A percentile compares a stretch with the other conserved stretches of the same genome.
Conservation (phyloP, 1,139 yeast species). For the Nakaseomyces delphensis region DNA sequence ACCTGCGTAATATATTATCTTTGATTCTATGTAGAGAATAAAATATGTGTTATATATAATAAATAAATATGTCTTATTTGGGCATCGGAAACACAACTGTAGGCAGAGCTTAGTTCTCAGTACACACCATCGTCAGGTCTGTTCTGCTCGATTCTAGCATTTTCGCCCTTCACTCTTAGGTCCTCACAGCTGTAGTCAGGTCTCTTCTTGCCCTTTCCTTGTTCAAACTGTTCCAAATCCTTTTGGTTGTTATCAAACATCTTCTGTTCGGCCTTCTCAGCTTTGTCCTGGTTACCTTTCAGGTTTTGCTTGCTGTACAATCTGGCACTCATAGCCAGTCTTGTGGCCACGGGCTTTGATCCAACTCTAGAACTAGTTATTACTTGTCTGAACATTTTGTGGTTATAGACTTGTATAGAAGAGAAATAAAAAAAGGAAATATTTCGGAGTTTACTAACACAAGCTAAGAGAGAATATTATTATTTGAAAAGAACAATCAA, state of each 20-base stretch:
- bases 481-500: neutral
- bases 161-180: slow-evolving; percentile 26
- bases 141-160: slow-evolving; percentile 29
- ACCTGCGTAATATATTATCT: no score
- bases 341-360: neutral
- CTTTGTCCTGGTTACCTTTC: slow-evolving; percentile 16
- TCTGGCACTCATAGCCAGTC: neutral
- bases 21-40: neutral
- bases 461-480: neutral
- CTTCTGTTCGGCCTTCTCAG: slow-evolving; percentile 22
- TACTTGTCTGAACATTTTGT: slow-evolving; percentile 4
- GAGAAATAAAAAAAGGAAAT: no score
- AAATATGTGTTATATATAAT: no score
- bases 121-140: slow-evolving; percentile 32
- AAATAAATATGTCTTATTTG: no score
- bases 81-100: no score
- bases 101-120: no score
- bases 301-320: slow-evolving; percentile 9
- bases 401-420: no score
- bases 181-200: slow-evolving; percentile 15
- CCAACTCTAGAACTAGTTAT: neutral
- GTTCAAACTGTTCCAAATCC: slow-evolving; percentile 24
- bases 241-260: slow-evolving; percentile 24
- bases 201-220: slow-evolving; percentile 14
- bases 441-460: neutral